Evolutionary conservation across 768 basidiomycete species (phyloP), one percentile per base, ranked within the genome.

Genomic region (Suillus occidentalis): DNA sequence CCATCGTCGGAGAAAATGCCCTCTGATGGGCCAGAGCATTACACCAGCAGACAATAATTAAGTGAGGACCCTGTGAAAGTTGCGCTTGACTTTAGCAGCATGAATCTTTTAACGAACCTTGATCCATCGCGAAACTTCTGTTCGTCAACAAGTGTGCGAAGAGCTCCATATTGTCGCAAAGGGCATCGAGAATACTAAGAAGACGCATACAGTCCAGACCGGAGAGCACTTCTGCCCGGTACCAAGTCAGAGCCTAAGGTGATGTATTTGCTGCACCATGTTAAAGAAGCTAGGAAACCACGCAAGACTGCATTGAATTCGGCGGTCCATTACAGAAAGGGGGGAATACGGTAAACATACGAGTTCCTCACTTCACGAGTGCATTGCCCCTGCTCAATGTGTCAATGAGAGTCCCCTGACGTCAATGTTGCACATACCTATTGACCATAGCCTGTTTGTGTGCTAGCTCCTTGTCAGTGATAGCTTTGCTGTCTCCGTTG

Each of bases 371-470:
- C 16, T 16, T 58, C 9, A 40, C 57, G 39, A 58, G 57, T 22
- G 56, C 39, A 20, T 73, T 71, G 49, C 70, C 73, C 65, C 70
- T 79, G 34, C 43, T 18, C 18, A 56, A 56, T 40, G 37, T 49
- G 60, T 61, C 63, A 65, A 61, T 39, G 20, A 43, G 6, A 63
- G 31, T 73, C 56, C 60, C 40, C 43, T 13, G 6, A 6, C 6
- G 16, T 28, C 3, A 58, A 18, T 8, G 14, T 22, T 1, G 1
- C 25, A 80, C 89, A 65, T 62, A 91, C 92, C 91, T 87, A 74
- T 92, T 92, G 36, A 89, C 83, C 83, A 90, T 89, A 2, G 90
- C 94, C 62, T 84, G 70, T 68, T 80, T 84, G 72, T 95, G 94
- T 49, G 84, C 71, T 56, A 85, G 82, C 67, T 80, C 78, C 75